Percentiles rank a stretch among this genome's conserved stretches.
These are phyloP conservation scores for Fremontodendron californicum DNA, from an alignment of 345 rosid species.

Conservation along the genomic window DNA sequence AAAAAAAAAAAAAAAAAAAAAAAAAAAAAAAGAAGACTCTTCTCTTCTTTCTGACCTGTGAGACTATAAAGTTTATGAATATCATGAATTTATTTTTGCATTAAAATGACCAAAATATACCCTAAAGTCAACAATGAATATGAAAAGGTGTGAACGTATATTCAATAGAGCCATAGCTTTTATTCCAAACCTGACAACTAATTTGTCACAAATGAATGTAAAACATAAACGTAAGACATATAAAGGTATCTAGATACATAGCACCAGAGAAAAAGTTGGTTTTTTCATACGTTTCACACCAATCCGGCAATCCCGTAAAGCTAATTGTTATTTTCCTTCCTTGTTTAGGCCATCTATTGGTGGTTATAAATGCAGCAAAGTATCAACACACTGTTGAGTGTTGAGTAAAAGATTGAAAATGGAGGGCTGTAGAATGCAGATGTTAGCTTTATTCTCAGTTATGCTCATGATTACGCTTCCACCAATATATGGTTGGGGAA, in stretches of 20 bases:
- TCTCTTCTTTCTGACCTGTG: not conserved
- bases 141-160: not conserved
- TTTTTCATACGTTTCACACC: not conserved
- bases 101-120: not conserved
- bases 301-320: no score
- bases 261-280: not conserved
- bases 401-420: not conserved
- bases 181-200: not conserved
- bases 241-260: no score
- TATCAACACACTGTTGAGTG: not conserved
- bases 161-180: not conserved
- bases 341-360: not conserved
- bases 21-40: no score
- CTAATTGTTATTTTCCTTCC: not conserved
- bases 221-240: not conserved
- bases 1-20: no score
- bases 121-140: not conserved
- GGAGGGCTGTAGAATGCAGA: conserved; percentile 14
- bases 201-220: not conserved
- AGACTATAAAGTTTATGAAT: no score
- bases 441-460: conserved; percentile 18
- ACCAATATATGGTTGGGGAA: conserved; percentile 50
- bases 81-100: no score
- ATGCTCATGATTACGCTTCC: conserved; percentile 20
- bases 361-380: not conserved